These are phyloP conservation scores for Novymonas esmeraldas DNA, from an alignment of 208 protist genomes.

Conservation along the genomic window DNA sequence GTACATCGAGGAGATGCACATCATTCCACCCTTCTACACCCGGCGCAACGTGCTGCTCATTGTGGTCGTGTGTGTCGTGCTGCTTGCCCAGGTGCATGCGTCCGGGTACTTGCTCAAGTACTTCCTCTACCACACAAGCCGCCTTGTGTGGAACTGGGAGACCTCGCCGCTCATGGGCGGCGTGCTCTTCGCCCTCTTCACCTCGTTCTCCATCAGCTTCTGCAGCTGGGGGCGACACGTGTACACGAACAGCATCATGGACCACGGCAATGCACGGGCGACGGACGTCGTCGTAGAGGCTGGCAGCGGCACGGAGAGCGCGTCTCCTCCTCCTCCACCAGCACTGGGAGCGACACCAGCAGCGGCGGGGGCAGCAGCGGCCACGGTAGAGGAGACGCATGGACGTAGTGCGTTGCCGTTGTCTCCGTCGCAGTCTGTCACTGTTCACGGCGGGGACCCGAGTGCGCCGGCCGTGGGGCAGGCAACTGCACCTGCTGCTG, in stretches of 20 bases:
- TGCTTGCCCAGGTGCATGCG: conserved; percentile 55
- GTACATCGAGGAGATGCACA: conserved; percentile 53
- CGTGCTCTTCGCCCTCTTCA: conserved; percentile 39
- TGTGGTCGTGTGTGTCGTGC: conserved; percentile 31
- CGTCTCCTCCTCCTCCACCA: no score
- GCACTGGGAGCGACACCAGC: background rate
- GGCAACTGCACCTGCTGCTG: no score
- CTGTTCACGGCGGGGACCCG: no score
- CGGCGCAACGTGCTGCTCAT: conserved; percentile 38
- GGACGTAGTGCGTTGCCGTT: no score
- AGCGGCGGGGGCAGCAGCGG: background rate
- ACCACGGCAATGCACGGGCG: background rate
- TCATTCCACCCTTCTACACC: conserved; percentile 67
- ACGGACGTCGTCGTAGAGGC: conserved; percentile 20
- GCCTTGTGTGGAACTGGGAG: conserved; percentile 79
- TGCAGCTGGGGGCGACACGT: conserved; percentile 24
- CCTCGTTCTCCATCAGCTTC: conserved; percentile 14
- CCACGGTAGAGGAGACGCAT: no score
- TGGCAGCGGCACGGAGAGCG: background rate
- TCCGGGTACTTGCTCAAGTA: conserved; percentile 66
- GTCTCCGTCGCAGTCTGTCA: no score
- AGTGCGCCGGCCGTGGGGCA: no score
- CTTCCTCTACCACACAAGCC: conserved; percentile 63
- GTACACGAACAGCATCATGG: conserved; percentile 10
- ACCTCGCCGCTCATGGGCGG: conserved; percentile 64